Conservation (phyloP, 139 green algal species). For the Chlorella ohadii region DNA sequence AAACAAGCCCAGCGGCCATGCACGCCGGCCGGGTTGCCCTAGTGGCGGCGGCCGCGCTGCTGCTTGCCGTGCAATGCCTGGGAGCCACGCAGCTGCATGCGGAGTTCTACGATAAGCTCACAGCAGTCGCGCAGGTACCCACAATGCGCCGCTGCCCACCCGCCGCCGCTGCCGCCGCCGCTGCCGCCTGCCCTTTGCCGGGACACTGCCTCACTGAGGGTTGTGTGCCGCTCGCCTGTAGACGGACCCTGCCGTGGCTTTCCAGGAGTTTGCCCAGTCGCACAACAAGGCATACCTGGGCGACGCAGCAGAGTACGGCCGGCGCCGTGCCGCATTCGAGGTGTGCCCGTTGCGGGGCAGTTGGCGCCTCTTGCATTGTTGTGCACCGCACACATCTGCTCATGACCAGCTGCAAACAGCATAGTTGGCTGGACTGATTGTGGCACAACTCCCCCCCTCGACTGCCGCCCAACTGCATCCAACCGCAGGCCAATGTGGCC, state of each 20-base stretch:
- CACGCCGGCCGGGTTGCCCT: too few species aligned
- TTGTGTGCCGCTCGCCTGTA: background rate
- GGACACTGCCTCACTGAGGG: background rate
- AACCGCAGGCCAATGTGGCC: slow-evolving; percentile 23
- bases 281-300: slow-evolving; percentile 28
- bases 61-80: too few species aligned
- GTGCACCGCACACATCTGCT: too few species aligned
- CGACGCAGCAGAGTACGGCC: background rate
- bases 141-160: background rate
- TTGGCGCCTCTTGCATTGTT: background rate
- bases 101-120: background rate
- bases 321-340: slow-evolving; percentile 4
- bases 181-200: background rate
- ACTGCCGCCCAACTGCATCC: too few species aligned
- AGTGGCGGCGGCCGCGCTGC: too few species aligned
- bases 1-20: too few species aligned
- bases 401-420: too few species aligned
- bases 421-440: too few species aligned
- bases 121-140: background rate
- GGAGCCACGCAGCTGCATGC: too few species aligned
- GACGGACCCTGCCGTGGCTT: background rate
- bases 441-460: too few species aligned
- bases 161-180: background rate
- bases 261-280: slow-evolving; percentile 16
- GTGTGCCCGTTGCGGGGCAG: background rate